Evolutionary conservation across 225 moss, liverwort and hornwort species (phyloP).

Genomic region (Straminergon stramineum): DNA sequence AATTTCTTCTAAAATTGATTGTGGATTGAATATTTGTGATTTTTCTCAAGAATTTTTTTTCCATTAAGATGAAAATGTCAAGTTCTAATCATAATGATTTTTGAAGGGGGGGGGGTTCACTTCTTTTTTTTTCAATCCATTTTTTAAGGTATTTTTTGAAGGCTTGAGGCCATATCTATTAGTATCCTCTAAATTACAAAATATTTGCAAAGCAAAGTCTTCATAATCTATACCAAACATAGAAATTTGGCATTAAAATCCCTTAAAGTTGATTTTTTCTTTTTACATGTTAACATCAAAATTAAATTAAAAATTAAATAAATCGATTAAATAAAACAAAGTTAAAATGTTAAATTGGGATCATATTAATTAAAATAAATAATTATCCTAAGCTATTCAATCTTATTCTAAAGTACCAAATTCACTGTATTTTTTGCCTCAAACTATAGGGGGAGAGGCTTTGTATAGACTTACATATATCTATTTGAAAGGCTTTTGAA

Average conservation of each 20-base stretch:
- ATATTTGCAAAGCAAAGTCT: neutral
- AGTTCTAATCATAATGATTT: too few relatives aligned
- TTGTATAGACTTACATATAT: neutral
- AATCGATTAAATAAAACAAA: neutral
- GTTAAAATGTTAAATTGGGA: neutral
- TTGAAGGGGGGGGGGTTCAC: too few relatives aligned
- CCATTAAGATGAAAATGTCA: too few relatives aligned
- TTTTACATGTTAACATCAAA: neutral
- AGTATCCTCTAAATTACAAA: neutral
- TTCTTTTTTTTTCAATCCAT: neutral
- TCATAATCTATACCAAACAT: too few relatives aligned
- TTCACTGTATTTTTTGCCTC: neutral
- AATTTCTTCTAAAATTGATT: too few relatives aligned
- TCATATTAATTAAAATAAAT: neutral
- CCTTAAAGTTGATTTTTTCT: neutral
- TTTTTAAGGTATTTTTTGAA: neutral
- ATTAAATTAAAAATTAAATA: too few relatives aligned
- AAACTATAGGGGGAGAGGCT: fast-evolving
- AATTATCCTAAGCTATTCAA: neutral
- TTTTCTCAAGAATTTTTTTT: too few relatives aligned
- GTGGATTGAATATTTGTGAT: too few relatives aligned
- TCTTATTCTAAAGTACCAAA: neutral
- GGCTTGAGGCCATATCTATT: fast-evolving
- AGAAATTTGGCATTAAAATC: fast-evolving
- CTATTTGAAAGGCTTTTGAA: neutral